Conservation (phyloP, 768 basidiomycete genomes). For the Agrocybe chaxingu region DNA sequence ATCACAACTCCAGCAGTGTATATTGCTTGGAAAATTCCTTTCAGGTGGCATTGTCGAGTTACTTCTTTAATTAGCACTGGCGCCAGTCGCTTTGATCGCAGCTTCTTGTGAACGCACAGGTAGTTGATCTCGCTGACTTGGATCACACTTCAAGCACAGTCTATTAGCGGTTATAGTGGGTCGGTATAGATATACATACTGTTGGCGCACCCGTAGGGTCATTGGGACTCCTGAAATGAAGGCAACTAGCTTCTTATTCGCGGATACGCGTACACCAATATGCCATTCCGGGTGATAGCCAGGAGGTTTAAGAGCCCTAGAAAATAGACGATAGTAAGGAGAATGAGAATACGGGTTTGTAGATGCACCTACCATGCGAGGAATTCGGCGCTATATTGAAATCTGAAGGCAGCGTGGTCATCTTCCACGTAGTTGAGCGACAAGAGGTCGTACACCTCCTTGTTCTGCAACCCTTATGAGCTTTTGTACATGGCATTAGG, state of each 20-base stretch:
- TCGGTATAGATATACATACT: constrained; percentile 47
- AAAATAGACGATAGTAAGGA: background rate
- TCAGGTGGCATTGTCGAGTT: constrained; percentile 86
- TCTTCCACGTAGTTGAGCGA: constrained; percentile 97
- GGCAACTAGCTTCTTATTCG: constrained; percentile 91
- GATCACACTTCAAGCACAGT: constrained; percentile 34
- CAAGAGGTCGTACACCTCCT: constrained; percentile 89
- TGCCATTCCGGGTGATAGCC: constrained; percentile 96
- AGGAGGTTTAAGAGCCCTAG: constrained; percentile 91
- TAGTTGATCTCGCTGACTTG: constrained; percentile 91
- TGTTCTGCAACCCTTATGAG: constrained; percentile 49
- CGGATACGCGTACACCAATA: constrained; percentile 86
- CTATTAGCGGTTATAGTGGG: background rate
- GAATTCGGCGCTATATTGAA: constrained; percentile 94
- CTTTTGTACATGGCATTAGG: background rate
- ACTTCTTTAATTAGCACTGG: constrained; percentile 98
- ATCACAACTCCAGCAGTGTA: constrained; percentile 94
- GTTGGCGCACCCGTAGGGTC: constrained; percentile 75
- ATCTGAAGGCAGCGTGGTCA: constrained; percentile 92
- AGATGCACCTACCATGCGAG: constrained; percentile 65
- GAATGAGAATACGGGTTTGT: background rate
- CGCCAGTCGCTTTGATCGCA: constrained; percentile 90
- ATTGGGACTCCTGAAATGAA: constrained; percentile 95
- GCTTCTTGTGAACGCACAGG: constrained; percentile 95
- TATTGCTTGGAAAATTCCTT: constrained; percentile 93